Conservation (phyloP, 345 rosid genomes). For the Laguncularia racemosa region DNA sequence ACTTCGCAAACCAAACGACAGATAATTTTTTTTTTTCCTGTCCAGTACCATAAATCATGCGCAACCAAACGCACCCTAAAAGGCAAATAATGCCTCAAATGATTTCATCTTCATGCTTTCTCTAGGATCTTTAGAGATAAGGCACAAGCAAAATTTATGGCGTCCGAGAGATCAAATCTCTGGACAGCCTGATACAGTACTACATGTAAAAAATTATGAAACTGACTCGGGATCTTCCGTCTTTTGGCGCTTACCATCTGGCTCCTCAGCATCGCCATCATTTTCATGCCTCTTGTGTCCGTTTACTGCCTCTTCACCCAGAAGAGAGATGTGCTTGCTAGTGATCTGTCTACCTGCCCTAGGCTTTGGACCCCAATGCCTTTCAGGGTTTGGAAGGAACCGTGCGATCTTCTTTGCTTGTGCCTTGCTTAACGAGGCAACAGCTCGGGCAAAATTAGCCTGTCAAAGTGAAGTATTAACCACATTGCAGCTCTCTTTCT, state of each 20-base stretch:
- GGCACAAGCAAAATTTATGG: too few relatives aligned
- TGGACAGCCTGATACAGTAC: not conserved
- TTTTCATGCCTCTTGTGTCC: conserved; percentile 51
- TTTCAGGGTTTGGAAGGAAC: conserved; percentile 95
- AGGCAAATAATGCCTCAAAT: too few relatives aligned
- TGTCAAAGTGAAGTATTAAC: conserved; percentile 23
- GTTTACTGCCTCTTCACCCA: conserved; percentile 86
- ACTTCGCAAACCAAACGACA: too few relatives aligned
- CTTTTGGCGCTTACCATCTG: conserved; percentile 40
- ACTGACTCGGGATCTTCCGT: conserved; percentile 19
- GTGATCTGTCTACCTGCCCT: conserved; percentile 96
- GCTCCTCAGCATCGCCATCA: conserved; percentile 30
- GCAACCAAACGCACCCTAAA: too few relatives aligned
- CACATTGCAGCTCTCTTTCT: not conserved
- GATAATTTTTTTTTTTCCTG: too few relatives aligned
- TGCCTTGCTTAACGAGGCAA: conserved; percentile 90
- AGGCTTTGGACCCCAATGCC: conserved; percentile 98
- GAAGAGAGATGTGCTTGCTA: conserved; percentile 83
- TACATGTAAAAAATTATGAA: conserved; percentile 2
- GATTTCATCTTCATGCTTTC: too few relatives aligned
- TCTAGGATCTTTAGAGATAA: too few relatives aligned
- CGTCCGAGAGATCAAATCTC: too few relatives aligned
- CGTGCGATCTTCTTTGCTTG: conserved; percentile 89
- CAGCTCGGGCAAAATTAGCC: conserved; percentile 90
- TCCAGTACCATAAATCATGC: too few relatives aligned